Evolutionary conservation across 2,329 filamentous ascomycete species (phyloP).

Genomic region (Elsinoe fawcettii): DNA sequence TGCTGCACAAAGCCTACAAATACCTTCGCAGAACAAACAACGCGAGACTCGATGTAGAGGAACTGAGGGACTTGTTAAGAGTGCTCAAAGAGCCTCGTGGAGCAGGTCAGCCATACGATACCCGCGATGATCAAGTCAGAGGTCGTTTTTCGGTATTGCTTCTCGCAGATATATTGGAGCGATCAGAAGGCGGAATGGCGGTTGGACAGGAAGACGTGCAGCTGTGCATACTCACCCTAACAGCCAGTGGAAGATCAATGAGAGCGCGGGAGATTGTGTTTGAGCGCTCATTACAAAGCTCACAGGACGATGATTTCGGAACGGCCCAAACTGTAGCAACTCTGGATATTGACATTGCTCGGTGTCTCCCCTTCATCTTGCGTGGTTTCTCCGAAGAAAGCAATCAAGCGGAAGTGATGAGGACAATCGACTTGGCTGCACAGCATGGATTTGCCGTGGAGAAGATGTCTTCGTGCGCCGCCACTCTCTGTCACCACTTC

Average conservation of each 20-base stretch:
- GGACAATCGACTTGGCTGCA: not conserved
- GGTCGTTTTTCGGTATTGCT: not conserved
- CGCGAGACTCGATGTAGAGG: constrained; percentile 17
- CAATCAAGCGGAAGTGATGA: not conserved
- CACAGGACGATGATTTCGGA: not conserved
- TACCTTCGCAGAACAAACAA: not conserved
- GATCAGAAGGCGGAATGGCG: not conserved
- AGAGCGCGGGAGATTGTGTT: not conserved
- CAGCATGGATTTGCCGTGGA: not conserved
- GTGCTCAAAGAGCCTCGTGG: not conserved
- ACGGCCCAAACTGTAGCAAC: not conserved
- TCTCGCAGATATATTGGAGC: not conserved
- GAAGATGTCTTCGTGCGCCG: not conserved
- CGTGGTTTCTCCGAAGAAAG: not conserved
- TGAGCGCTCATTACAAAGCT: not conserved
- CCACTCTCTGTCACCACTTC: not conserved
- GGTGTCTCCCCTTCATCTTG: not conserved
- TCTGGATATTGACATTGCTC: not conserved
- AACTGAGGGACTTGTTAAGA: not conserved
- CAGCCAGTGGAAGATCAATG: not conserved
- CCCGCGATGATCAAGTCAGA: not conserved
- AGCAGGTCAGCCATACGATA: not conserved
- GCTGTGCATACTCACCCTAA: not conserved
- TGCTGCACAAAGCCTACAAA: constrained; percentile 9
- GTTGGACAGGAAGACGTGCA: not conserved